Conservation (phyloP, 805 yeast genomes). For the Yarrowia sp. region DNA sequence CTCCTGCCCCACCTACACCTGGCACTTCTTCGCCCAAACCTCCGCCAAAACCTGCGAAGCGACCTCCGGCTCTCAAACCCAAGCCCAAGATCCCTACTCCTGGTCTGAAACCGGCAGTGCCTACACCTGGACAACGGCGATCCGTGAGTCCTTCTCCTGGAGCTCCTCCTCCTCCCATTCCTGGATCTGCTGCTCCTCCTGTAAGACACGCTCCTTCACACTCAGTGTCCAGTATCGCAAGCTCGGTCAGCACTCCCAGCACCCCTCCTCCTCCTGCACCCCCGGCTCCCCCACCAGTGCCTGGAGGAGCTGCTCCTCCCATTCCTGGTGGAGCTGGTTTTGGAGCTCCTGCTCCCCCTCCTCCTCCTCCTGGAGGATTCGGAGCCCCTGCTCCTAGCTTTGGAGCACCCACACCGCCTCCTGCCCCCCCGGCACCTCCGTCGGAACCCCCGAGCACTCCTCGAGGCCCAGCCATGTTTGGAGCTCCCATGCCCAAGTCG, state of each 20-base stretch:
- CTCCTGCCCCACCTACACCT: constrained; percentile 25
- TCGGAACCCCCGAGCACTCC: constrained; percentile 31
- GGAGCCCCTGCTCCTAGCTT: constrained; percentile 27
- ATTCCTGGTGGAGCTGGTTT: constrained; percentile 22
- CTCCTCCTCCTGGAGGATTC: constrained; percentile 28
- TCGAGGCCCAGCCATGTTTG: constrained; percentile 24
- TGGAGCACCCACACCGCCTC: constrained; percentile 27
- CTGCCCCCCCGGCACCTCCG: constrained; percentile 30
- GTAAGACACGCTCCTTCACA: neutral
- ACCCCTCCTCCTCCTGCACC: constrained; percentile 4
- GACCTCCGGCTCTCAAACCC: constrained; percentile 25
- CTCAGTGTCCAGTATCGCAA: constrained; percentile 7
- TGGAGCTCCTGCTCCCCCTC: constrained; percentile 28
- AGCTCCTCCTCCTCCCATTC: constrained; percentile 28
- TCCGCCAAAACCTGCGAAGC: constrained; percentile 23
- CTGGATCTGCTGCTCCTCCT: constrained; percentile 29
- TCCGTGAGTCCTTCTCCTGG: constrained; percentile 3
- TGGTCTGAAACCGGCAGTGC: constrained; percentile 12
- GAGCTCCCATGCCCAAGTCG: constrained; percentile 26
- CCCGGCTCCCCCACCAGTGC: constrained; percentile 2
- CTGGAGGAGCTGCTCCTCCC: constrained; percentile 27
- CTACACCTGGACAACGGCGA: constrained; percentile 14
- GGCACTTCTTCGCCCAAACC: constrained; percentile 6
- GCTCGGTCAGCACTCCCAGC: constrained; percentile 17
- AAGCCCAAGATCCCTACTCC: constrained; percentile 26